These are phyloP conservation scores for Platanthera guangdongensis DNA, from an alignment of 106 monocot species.

Conservation along the genomic window DNA sequence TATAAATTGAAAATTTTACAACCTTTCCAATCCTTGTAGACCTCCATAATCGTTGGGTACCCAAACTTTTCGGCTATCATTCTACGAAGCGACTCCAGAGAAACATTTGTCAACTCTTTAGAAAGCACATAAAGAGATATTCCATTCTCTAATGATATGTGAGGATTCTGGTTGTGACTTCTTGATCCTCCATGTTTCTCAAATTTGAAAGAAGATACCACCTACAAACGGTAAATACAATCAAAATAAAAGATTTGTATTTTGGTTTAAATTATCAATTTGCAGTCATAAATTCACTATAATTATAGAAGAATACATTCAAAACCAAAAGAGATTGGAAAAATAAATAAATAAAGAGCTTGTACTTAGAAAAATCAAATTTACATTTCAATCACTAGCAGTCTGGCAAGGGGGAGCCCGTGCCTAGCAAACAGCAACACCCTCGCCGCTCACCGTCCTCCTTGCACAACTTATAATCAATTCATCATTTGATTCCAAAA, in stretches of 20 bases:
- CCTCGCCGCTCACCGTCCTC: no score
- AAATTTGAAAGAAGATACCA: slow-evolving; percentile 41
- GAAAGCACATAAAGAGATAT: slow-evolving; percentile 33
- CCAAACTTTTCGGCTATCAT: no score
- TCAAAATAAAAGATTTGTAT: background rate
- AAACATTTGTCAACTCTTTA: slow-evolving; percentile 25
- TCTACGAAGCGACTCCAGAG: slow-evolving; percentile 17
- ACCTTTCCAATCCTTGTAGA: no score
- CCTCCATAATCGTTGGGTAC: no score
- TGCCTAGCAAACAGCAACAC: no score
- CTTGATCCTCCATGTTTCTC: slow-evolving; percentile 43
- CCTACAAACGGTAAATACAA: slow-evolving; percentile 19
- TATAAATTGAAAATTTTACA: no score
- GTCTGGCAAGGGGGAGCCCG: no score
- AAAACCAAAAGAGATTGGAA: background rate
- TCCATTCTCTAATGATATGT: slow-evolving; percentile 50
- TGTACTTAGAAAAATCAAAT: background rate
- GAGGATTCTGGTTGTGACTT: slow-evolving; percentile 46
- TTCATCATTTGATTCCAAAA: no score
- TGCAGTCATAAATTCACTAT: background rate
- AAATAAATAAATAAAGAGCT: background rate
- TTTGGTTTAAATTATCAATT: background rate
- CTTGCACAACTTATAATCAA: no score
- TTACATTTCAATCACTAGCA: background rate
- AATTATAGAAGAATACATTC: background rate